Evolutionary conservation across 73 alveolate genomes (phyloP), one percentile per base, ranked within the genome.

Genomic region (Loxodes magnus): DNA sequence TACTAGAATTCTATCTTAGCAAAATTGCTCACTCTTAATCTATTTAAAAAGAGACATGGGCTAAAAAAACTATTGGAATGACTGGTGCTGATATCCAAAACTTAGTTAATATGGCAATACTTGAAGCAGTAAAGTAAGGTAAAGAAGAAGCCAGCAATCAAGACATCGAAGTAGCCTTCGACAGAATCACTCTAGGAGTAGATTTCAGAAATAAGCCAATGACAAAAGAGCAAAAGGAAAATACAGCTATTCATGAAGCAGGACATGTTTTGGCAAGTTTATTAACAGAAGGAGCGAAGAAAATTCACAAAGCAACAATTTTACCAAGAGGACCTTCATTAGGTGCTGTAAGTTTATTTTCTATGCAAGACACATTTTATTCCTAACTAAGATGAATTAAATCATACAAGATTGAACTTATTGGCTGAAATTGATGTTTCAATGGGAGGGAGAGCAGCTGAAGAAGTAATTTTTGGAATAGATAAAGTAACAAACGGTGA

Each of bases 1-100:
- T 88, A 17, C 71, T 85, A 36, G 77, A 67, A 2, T 56, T 72
- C 17, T 83, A 79, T 42, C 36, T 83, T 33, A 38, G 35, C 2
- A 73, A 67, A 30, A 63, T 83, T 9, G 46, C 81, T 20, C 34
- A 51, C 25, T 70, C 53, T 35, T 21, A 37, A 10, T 75, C 35
- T 6, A 75, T 79, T 16, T 66, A 53, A 1, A 19, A 46, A 5
- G 23, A 30, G 23, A 63, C 56, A 21, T 49, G 77, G 20, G 95
- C 95, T 10, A 44, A 67, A 55, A 43, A 65, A 76, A 79, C 92
- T 23, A 77, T 83, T 15, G 92, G 92, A 2, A 72, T 83, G 31
- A 54, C 92, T 23, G 95, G 95, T 2, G 95, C 95, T 3, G 95
- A 83, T 49, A 72, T 83, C 15, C 72, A 67, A 50, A 83, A 83